A percentile compares a stretch with the other conserved stretches of the same genome.
phyloP scores from a whole-genome alignment of 2,329 filamentous ascomycete species.

The Venturia asperata region DNA sequence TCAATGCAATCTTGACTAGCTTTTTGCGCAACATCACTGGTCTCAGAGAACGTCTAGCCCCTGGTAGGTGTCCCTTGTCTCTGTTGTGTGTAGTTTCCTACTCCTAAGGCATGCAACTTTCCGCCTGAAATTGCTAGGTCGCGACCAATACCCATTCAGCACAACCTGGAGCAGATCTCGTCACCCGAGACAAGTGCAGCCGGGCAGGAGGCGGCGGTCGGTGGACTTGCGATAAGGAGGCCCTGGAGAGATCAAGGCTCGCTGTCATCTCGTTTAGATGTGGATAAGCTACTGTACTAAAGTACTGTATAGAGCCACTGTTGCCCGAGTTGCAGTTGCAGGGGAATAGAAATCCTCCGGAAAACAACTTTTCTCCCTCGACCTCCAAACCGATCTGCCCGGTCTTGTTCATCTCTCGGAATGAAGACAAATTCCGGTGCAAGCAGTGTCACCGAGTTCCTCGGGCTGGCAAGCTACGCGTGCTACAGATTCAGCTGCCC shows the following conservation, averaged over 20 bases:
- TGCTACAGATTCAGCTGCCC: neutral
- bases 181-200: neutral
- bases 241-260: neutral
- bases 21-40: neutral
- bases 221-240: neutral
- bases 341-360: neutral
- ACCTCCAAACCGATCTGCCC: neutral
- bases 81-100: neutral
- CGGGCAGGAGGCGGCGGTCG: neutral
- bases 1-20: constrained; percentile 8
- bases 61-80: too few relatives aligned
- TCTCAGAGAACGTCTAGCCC: neutral
- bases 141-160: neutral
- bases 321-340: neutral
- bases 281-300: neutral
- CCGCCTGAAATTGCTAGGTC: neutral
- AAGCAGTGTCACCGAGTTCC: neutral
- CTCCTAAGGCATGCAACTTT: neutral
- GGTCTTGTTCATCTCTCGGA: neutral
- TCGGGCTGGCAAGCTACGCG: neutral
- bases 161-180: neutral
- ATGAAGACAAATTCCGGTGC: neutral
- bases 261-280: neutral
- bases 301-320: neutral
- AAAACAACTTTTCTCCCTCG: neutral